Conservation (phyloP, 257 asterid genomes). For the Solanum sejunctum region DNA sequence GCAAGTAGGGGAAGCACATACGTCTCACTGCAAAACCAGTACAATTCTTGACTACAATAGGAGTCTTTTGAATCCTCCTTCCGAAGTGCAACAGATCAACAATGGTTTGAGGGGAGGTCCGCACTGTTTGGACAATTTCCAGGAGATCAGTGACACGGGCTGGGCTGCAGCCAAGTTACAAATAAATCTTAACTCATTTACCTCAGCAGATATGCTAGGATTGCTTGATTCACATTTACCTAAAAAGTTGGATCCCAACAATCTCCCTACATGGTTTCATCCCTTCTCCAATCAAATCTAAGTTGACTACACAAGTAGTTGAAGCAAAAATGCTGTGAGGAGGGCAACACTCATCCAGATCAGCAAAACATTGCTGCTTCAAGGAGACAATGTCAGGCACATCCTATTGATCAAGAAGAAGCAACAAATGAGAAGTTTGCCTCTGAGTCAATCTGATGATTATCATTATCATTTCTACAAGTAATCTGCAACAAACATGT, state of each 20-base stretch:
- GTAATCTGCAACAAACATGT: background rate
- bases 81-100: constrained; percentile 79
- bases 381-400: constrained; percentile 71
- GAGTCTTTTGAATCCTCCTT: constrained; percentile 83
- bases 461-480: background rate
- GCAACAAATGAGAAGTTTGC: background rate
- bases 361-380: constrained; percentile 86
- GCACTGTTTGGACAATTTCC: constrained; percentile 79
- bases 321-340: constrained; percentile 91
- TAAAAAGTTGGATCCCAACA: constrained; percentile 94
- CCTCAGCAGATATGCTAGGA: background rate
- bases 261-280: constrained; percentile 75
- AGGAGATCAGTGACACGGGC: constrained; percentile 94
- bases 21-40: constrained; percentile 93
- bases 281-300: constrained; percentile 70
- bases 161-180: constrained; percentile 39
- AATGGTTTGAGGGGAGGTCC: constrained; percentile 77
- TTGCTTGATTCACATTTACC: constrained; percentile 26
- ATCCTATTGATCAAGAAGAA: constrained; percentile 37
- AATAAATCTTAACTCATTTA: background rate
- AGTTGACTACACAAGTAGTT: constrained; percentile 83
- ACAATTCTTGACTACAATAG: constrained; percentile 90
- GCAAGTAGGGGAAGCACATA: constrained; percentile 89
- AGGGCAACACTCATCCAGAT: constrained; percentile 79
- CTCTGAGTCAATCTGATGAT: background rate